phyloP scores from a whole-genome alignment of 352 stramenopile species.

The Phytophthora agathidicida region DNA sequence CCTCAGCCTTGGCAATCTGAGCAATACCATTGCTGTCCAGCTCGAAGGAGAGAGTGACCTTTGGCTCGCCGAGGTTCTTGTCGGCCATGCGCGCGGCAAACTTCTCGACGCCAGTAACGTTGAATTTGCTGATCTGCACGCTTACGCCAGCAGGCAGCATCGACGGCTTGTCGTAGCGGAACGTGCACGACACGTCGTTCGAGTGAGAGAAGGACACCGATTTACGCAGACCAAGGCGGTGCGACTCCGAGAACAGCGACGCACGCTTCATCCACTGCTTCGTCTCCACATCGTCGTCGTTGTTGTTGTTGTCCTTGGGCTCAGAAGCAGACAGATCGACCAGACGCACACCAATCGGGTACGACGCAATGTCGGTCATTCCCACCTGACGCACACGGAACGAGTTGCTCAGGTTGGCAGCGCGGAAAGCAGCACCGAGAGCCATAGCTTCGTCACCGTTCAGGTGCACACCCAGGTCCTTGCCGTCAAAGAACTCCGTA shows the following conservation, averaged over 20 bases:
- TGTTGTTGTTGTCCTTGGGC: constrained; percentile 45
- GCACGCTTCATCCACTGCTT: constrained; percentile 93
- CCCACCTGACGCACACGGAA: constrained; percentile 96
- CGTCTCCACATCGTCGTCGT: constrained; percentile 54
- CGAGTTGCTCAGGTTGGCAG: constrained; percentile 95
- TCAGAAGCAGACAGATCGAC: constrained; percentile 71
- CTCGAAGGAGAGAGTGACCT: constrained; percentile 95
- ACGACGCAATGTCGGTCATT: constrained; percentile 93
- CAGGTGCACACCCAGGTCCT: constrained; percentile 95
- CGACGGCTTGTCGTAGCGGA: constrained; percentile 92
- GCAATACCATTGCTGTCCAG: constrained; percentile 93
- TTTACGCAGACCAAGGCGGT: constrained; percentile 91
- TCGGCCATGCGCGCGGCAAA: constrained; percentile 90
- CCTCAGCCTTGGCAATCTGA: constrained; percentile 93
- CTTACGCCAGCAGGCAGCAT: constrained; percentile 71
- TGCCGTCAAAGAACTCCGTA: constrained; percentile 67
- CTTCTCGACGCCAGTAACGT: constrained; percentile 92
- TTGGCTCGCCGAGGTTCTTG: constrained; percentile 90
- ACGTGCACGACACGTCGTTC: constrained; percentile 89
- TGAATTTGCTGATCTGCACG: constrained; percentile 91
- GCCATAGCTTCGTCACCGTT: constrained; percentile 99
- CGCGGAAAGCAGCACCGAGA: constrained; percentile 95
- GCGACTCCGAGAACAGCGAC: constrained; percentile 89
- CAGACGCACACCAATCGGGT: constrained; percentile 88
- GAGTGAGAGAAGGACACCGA: constrained; percentile 96